phyloP scores from a whole-genome alignment of 2,329 filamentous ascomycete genomes.

The Penicillium olsonii region DNA sequence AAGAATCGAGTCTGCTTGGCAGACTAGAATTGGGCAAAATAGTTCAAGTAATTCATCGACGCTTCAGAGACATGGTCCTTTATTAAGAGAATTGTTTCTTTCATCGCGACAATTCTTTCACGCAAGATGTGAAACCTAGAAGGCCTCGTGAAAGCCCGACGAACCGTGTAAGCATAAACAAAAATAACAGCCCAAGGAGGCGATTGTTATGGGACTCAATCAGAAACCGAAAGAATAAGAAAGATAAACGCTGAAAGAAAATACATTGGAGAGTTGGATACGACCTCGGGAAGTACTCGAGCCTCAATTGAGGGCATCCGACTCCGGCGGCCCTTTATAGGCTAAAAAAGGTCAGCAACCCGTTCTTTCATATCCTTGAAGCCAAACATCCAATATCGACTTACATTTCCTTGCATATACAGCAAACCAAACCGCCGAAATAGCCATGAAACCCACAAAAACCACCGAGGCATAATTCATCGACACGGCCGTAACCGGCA shows the following conservation, averaged over 20 bases:
- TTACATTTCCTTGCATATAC: conserved; percentile 54
- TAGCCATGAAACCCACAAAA: conserved; percentile 55
- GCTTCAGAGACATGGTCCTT: too few relatives aligned
- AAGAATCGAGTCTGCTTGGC: too few relatives aligned
- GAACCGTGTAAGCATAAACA: too few relatives aligned
- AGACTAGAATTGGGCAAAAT: too few relatives aligned
- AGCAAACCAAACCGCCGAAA: conserved; percentile 54
- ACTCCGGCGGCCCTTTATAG: conserved; percentile 37
- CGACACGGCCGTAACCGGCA: conserved; percentile 54
- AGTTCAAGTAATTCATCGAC: conserved; percentile 48
- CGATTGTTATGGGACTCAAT: too few relatives aligned
- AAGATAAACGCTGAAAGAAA: too few relatives aligned
- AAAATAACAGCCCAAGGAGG: too few relatives aligned
- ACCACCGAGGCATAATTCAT: conserved; percentile 63
- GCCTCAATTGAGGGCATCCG: conserved; percentile 23
- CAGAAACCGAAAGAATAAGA: too few relatives aligned
- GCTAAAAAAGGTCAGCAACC: conserved; percentile 19
- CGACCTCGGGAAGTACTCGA: too few relatives aligned
- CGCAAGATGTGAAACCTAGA: conserved; percentile 60
- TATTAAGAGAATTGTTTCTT: conserved; percentile 49
- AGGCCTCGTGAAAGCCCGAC: conserved; percentile 31
- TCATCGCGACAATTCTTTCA: conserved; percentile 59
- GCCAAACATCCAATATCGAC: conserved; percentile 15
- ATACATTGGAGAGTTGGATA: too few relatives aligned
- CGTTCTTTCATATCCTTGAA: too few relatives aligned